A percentile compares a stretch with the other conserved stretches of the same genome.
These are phyloP conservation scores for Alisma plantagoaquatica DNA, from an alignment of 106 monocot genomes.

Conservation along the genomic window DNA sequence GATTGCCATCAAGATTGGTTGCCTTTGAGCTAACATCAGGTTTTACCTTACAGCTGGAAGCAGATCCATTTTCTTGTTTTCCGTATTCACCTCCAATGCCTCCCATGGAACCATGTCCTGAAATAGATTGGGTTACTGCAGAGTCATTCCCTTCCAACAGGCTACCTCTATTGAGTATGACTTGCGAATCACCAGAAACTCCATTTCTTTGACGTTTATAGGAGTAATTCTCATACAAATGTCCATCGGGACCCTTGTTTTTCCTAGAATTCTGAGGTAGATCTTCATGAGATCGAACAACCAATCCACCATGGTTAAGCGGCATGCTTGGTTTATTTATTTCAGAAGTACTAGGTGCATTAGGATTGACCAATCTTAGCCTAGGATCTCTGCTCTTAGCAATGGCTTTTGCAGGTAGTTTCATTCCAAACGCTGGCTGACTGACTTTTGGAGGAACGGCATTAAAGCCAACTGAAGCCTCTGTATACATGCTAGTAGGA, in stretches of 20 bases:
- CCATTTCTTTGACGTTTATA: conserved; percentile 58
- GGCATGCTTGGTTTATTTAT: background rate
- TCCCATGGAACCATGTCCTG: conserved; percentile 7
- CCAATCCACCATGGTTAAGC: background rate
- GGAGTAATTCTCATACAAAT: conserved; percentile 11
- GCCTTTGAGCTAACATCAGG: background rate
- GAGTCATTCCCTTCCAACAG: conserved; percentile 21
- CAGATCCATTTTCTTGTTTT: conserved; percentile 18
- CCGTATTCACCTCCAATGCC: conserved; percentile 11
- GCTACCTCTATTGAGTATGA: conserved; percentile 21
- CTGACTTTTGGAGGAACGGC: conserved; percentile 6
- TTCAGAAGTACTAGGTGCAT: conserved; percentile 12
- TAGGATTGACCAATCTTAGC: conserved; percentile 40
- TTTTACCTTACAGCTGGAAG: too few relatives aligned
- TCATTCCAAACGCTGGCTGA: conserved; percentile 10
- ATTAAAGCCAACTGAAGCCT: too few relatives aligned
- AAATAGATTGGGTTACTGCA: conserved; percentile 6
- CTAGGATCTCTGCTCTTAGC: conserved; percentile 85
- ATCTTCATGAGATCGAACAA: conserved; percentile 10
- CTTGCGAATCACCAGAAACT: conserved; percentile 11
- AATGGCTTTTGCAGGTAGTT: conserved; percentile 20
- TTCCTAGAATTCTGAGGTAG: conserved; percentile 29
- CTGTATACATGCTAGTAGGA: background rate
- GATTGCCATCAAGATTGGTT: conserved; percentile 10
- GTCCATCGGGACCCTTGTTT: conserved; percentile 32